These are phyloP conservation scores for Asterophora lycoperdoides DNA, from an alignment of 768 basidiomycete species.

Conservation along the genomic window DNA sequence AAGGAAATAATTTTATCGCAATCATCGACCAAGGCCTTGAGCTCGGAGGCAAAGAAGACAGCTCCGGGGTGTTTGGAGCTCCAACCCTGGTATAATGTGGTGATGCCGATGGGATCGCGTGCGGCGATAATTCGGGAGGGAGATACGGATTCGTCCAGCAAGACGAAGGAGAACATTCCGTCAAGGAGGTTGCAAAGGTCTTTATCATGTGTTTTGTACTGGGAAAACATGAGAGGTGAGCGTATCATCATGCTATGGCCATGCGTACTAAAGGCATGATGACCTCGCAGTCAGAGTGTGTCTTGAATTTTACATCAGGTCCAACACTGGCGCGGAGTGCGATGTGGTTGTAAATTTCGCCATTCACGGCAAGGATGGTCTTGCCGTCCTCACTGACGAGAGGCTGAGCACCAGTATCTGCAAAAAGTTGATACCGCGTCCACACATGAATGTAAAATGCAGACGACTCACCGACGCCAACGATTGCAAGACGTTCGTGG, in stretches of 20 bases:
- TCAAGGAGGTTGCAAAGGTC: constrained; percentile 79
- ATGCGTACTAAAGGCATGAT: constrained; percentile 81
- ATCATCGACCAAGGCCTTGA: constrained; percentile 86
- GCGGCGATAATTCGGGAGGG: constrained; percentile 93
- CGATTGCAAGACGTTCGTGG: constrained; percentile 95
- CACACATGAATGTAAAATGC: constrained; percentile 2
- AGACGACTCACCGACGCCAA: constrained; percentile 80
- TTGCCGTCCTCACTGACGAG: constrained; percentile 83
- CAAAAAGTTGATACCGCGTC: background rate
- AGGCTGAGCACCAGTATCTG: constrained; percentile 96
- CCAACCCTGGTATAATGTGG: constrained; percentile 98
- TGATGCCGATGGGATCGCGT: constrained; percentile 96
- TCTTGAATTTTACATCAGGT: constrained; percentile 78
- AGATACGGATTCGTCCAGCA: constrained; percentile 87
- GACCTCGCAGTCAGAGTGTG: constrained; percentile 97
- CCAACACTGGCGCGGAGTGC: constrained; percentile 68
- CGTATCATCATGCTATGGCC: background rate
- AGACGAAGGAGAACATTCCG: constrained; percentile 98
- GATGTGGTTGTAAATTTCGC: constrained; percentile 98
- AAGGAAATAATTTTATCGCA: constrained; percentile 95
- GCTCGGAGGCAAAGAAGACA: constrained; percentile 92
- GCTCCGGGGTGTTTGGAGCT: constrained; percentile 75
- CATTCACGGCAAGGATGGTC: constrained; percentile 87
- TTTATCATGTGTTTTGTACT: constrained; percentile 85
- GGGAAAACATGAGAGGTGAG: background rate